Conservation (phyloP, 2,329 filamentous ascomycete species). For the Botrytis tulipae region DNA sequence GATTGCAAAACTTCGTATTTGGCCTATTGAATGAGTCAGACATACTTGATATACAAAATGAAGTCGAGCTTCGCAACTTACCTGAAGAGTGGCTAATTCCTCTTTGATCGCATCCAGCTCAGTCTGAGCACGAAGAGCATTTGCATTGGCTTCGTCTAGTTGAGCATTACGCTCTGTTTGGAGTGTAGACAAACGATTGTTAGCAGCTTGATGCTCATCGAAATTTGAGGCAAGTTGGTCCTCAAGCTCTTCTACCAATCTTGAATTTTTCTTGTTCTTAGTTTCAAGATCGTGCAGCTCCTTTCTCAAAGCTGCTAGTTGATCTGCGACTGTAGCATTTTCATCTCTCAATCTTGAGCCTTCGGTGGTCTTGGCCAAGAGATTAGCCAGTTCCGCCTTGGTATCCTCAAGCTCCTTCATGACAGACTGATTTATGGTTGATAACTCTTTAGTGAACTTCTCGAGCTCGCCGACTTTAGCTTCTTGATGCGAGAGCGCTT, state of each 20-base stretch:
- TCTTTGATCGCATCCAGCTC: constrained; percentile 67
- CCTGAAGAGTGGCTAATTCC: constrained; percentile 72
- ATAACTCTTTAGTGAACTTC: constrained; percentile 53
- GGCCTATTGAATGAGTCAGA: constrained; percentile 44
- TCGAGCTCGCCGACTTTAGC: constrained; percentile 58
- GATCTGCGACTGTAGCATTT: constrained; percentile 51
- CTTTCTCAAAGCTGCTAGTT: constrained; percentile 62
- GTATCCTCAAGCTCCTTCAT: constrained; percentile 62
- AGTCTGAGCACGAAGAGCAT: constrained; percentile 59
- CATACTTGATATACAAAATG: neutral
- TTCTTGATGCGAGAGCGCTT: constrained; percentile 58
- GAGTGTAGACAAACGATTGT: constrained; percentile 80
- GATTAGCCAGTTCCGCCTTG: constrained; percentile 52
- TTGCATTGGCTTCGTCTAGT: constrained; percentile 73
- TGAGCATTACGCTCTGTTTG: constrained; percentile 72
- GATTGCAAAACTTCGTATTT: constrained; percentile 53
- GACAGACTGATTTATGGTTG: constrained; percentile 56
- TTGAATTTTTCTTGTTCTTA: constrained; percentile 85
- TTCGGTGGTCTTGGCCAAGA: constrained; percentile 50
- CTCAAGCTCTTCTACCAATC: constrained; percentile 91
- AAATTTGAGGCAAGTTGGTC: constrained; percentile 94
- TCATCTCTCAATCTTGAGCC: constrained; percentile 45
- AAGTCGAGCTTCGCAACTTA: constrained; percentile 25
- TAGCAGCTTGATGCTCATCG: constrained; percentile 83
- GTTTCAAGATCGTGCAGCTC: constrained; percentile 61